Base-by-base conservation (phyloP, 208 protist genomes). In the Trypanosoma conorhini region DNA sequence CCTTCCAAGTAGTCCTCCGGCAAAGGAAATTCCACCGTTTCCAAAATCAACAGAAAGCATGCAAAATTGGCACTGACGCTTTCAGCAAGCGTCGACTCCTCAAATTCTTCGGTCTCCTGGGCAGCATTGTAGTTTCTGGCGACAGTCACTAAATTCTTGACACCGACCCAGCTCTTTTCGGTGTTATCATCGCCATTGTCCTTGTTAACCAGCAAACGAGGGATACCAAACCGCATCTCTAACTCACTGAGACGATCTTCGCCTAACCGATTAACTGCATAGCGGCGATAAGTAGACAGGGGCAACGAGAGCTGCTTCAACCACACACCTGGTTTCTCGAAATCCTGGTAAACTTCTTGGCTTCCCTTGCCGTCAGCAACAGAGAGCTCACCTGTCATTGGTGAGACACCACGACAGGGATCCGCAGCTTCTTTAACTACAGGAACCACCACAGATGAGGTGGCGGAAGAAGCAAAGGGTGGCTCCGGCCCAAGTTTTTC, bases 401-500 rank as follows among this genome's bases (percentile, higher is more conserved):
- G 3, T 51, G 40, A 2, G n/a, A 51, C 52, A 55, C 28, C 22
- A 22, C 28, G 15, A 57, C 48, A 9, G 21, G 40, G n/a, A 3
- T 24, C 24, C 56, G 8, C 46, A 1, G 5, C 24, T 13, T 55
- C 17, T 33, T 56, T 55, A 17, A 15, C 62, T 38, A 38, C 17
- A 52, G 5, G 21, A 52, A 24, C 17, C 7, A 40, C n/a, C 35
- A 48, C n/a, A 48, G 26, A 30, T 60, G 17, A 4, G 26, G 44
- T 24, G 17, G 22, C 15, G 4, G 10, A 35, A 30, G 56, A 5
- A 31, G 54, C 59, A 40, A 35, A 35, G 38, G 54, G 30, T 26
- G 69, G 67, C 56, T 80, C 75, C 8, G 75, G 75, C 9, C 75
- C 75, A 24, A 73, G 62, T 67, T 76, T 67, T 33, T 62, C 61